phyloP scores from a whole-genome alignment of 169 alveolate genomes.

The Babesia ovata region DNA sequence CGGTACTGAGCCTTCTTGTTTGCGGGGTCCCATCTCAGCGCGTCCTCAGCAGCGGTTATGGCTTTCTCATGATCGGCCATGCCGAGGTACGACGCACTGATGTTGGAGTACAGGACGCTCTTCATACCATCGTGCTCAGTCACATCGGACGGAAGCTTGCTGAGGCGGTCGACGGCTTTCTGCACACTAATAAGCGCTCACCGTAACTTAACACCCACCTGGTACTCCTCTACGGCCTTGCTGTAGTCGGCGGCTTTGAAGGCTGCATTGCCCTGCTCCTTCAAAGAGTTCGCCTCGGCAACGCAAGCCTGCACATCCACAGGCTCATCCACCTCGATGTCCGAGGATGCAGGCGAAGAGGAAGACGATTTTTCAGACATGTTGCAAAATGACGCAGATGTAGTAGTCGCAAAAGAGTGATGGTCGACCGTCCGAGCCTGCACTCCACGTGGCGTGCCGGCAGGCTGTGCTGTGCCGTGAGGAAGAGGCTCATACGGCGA shows the following conservation, averaged over 20 bases:
- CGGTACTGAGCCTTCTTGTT: slow-evolving; percentile 69
- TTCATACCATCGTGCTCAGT: slow-evolving; percentile 31
- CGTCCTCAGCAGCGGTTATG: slow-evolving; percentile 46
- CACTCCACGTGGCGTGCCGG: slow-evolving; percentile 11
- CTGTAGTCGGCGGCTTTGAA: slow-evolving; percentile 50
- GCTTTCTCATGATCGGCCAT: slow-evolving; percentile 37
- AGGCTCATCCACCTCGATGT: slow-evolving; percentile 35
- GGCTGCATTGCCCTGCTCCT: slow-evolving; percentile 62
- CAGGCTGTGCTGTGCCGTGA: background rate
- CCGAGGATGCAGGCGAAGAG: background rate
- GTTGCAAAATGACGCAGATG: background rate
- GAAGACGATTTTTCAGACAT: slow-evolving; percentile 40
- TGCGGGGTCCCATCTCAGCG: slow-evolving; percentile 34
- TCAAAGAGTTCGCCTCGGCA: slow-evolving; percentile 41
- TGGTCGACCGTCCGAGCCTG: background rate
- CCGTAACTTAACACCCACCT: slow-evolving; percentile 4
- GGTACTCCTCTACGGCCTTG: slow-evolving; percentile 41
- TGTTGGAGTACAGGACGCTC: slow-evolving; percentile 55
- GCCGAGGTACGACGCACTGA: slow-evolving; percentile 55
- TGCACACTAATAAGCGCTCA: background rate
- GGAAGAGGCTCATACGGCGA: background rate
- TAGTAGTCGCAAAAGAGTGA: background rate
- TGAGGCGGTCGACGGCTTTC: slow-evolving; percentile 48
- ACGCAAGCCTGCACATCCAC: slow-evolving; percentile 55
- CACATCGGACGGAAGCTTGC: slow-evolving; percentile 16